Conservation (phyloP, 2,329 filamentous ascomycete genomes). For the Colletotrichum higginsianum region DNA sequence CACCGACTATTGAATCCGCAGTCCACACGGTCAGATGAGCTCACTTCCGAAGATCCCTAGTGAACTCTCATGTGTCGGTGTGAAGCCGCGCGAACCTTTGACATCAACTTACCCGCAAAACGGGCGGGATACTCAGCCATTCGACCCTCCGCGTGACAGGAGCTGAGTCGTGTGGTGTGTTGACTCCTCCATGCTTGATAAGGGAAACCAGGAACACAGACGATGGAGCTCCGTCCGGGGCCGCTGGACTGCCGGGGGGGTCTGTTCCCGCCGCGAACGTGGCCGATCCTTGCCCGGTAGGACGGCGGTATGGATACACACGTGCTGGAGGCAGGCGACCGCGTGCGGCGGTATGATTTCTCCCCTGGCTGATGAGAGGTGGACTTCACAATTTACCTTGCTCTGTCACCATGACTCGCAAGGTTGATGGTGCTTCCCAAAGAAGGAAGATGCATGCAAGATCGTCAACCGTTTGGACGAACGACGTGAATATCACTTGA, state of each 20-base stretch:
- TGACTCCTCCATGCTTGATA: not conserved
- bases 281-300: not conserved
- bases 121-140: not conserved
- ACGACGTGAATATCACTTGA: not conserved
- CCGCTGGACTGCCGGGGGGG: not conserved
- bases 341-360: not conserved
- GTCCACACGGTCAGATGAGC: conserved; percentile 3
- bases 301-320: not conserved
- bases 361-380: not conserved
- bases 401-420: conserved; percentile 17
- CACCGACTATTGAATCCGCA: conserved; percentile 10
- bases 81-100: too few species aligned
- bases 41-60: not conserved
- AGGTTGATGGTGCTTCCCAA: not conserved
- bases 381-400: not conserved
- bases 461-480: not conserved
- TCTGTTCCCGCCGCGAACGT: not conserved
- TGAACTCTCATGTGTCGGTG: not conserved
- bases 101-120: not conserved
- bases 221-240: not conserved
- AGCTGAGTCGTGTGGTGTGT: conserved; percentile 6
- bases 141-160: not conserved
- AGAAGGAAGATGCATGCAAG: not conserved
- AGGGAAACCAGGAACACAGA: not conserved
- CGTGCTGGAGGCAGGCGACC: not conserved